phyloP scores from a whole-genome alignment of 2,329 filamentous ascomycete genomes.

The Fusarium graminum region DNA sequence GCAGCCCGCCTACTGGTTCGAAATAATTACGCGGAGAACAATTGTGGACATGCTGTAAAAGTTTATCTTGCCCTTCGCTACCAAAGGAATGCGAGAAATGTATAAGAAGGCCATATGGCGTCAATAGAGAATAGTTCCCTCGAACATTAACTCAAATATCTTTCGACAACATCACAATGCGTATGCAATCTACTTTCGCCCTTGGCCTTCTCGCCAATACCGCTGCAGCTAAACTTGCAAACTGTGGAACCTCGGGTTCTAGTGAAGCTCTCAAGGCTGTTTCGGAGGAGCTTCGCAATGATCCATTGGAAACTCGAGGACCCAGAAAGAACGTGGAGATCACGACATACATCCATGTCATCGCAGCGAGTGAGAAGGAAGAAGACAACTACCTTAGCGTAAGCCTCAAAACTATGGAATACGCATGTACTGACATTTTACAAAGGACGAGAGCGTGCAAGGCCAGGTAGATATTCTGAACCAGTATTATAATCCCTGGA shows the following conservation, averaged over 20 bases:
- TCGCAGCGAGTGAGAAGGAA: conserved; percentile 27
- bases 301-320: neutral
- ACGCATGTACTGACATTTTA: neutral
- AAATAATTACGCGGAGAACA: no score
- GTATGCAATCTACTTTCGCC: conserved; percentile 12
- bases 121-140: accelerated
- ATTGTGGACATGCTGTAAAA: no score
- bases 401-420: neutral
- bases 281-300: neutral
- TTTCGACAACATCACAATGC: neutral
- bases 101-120: neutral
- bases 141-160: accelerated
- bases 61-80: no score
- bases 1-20: neutral
- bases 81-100: no score
- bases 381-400: conserved; percentile 23
- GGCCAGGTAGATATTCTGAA: conserved; percentile 17
- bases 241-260: conserved; percentile 20
- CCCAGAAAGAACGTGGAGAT: conserved; percentile 9
- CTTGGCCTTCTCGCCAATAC: conserved; percentile 6
- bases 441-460: conserved; percentile 11
- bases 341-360: conserved; percentile 26
- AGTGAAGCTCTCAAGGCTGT: neutral
- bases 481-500: conserved; percentile 10
- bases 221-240: neutral